Base-by-base conservation (phyloP, 805 yeast genomes). In the Wickerhamiella lipophila region DNA sequence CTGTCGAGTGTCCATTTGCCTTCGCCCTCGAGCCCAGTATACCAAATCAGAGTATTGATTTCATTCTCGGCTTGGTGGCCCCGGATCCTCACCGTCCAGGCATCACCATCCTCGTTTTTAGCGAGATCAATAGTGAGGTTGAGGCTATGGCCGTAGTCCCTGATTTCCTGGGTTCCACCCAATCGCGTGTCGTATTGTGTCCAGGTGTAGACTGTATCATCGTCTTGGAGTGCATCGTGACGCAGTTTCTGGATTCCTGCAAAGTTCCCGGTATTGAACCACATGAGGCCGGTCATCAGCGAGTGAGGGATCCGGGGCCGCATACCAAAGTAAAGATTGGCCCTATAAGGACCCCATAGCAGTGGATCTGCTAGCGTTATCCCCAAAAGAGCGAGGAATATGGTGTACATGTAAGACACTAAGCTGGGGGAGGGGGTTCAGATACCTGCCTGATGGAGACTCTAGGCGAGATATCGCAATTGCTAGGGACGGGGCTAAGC, bases 341-440 rank as follows among this genome's bases (percentile, higher is more conserved):
- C 79, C 54, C 96, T 68, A 64, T 87, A 89, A 0, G 97, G 94
- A 1, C 95, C 97, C 98, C 98, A 89, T 27, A 77, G 62, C 23
- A 83, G 66, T 2, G 85, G 74, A 38, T 72, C 66, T 34, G 46
- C 46, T 30, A 36, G 25, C 15, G 42, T 43, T 4, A 27, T 3
- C 43, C 29, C 43, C 19, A 16, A 23, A 7, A 42, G 38, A 26
- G 30, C 13, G 36, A 23, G 23, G 21, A 46, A 39, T 29, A 38
- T 26, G n/a, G 40, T 6, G 23, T 25, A 22, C 40, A 39, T 25
- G 27, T 32, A 6, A 25, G 27, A 9, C 6, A 23, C 26, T 23
- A 23, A 23, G 26, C 26, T 23, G 5, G 26, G 26, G n/a, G 26
- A 23, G 26, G 26, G 8, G 26, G 26, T 5, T 23, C 5, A 23